Evolutionary conservation across 345 rosid genomes (phyloP).

Genomic region (Acer campestre): DNA sequence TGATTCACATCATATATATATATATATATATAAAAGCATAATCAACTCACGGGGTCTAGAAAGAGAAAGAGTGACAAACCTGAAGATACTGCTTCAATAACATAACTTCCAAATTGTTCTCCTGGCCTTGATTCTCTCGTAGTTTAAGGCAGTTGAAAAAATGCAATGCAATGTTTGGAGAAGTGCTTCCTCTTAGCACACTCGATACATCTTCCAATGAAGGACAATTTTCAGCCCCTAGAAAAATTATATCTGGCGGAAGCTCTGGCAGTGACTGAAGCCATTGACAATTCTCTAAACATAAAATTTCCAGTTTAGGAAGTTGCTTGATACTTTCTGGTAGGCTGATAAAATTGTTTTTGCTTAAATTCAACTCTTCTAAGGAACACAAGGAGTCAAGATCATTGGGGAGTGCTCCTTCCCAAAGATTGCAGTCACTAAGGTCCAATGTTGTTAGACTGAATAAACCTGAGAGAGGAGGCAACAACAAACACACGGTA

Average conservation of each 20-base stretch:
- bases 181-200: background rate
- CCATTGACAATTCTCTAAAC: constrained; percentile 1
- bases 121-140: background rate
- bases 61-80: constrained; percentile 3
- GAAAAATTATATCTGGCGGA: constrained; percentile 1
- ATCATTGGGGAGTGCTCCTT: background rate
- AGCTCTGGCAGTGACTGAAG: constrained; percentile 11
- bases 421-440: background rate
- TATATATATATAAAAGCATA: background rate
- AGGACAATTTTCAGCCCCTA: constrained; percentile 4
- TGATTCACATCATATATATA: too few relatives aligned
- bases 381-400: background rate
- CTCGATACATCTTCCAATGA: constrained; percentile 9
- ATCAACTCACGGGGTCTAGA: background rate
- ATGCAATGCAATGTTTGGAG: background rate
- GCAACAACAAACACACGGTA: background rate
- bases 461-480: background rate
- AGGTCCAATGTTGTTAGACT: background rate
- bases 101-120: background rate
- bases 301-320: constrained; percentile 7
- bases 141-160: constrained; percentile 9
- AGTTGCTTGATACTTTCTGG: background rate
- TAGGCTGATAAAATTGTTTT: background rate
- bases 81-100: background rate
- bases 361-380: background rate